A percentile compares a stretch with the other conserved stretches of the same genome.
phyloP scores from a whole-genome alignment of 257 asterid genomes.

The Rubia yunnanensis region DNA sequence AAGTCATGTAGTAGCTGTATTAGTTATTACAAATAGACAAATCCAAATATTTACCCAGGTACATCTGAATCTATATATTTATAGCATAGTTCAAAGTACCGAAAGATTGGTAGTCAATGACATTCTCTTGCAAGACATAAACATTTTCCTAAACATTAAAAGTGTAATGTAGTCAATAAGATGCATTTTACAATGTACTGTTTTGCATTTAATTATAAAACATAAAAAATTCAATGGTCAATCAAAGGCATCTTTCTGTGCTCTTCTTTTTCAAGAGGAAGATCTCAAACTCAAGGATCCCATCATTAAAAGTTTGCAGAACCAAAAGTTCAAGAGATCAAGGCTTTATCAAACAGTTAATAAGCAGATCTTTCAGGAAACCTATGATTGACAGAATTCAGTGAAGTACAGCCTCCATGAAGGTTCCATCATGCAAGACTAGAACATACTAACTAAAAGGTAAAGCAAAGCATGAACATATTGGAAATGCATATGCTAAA shows the following conservation, averaged over 20 bases:
- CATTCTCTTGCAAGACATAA: too few species aligned
- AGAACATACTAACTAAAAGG: neutral
- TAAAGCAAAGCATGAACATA: neutral
- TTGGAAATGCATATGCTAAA: neutral
- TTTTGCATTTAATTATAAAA: neutral
- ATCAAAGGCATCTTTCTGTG: neutral
- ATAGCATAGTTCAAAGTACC: too few species aligned
- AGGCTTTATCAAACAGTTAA: conserved; percentile 9
- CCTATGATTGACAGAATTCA: conserved; percentile 5
- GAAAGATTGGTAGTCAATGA: too few species aligned
- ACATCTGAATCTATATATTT: too few species aligned
- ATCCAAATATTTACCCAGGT: too few species aligned
- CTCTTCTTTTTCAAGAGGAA: neutral
- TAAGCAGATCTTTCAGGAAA: neutral
- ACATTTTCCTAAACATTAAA: neutral
- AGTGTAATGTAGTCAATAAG: too few species aligned
- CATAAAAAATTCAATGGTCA: neutral
- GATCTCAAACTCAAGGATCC: neutral
- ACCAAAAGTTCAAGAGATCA: neutral
- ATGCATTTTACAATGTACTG: neutral
- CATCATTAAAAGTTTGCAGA: neutral
- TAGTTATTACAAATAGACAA: too few species aligned
- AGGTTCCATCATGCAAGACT: neutral
- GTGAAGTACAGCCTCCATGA: neutral
- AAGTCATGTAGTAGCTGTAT: too few species aligned